Conservation (phyloP, 1,139 yeast genomes). For the Hansenula lynferdii region DNA sequence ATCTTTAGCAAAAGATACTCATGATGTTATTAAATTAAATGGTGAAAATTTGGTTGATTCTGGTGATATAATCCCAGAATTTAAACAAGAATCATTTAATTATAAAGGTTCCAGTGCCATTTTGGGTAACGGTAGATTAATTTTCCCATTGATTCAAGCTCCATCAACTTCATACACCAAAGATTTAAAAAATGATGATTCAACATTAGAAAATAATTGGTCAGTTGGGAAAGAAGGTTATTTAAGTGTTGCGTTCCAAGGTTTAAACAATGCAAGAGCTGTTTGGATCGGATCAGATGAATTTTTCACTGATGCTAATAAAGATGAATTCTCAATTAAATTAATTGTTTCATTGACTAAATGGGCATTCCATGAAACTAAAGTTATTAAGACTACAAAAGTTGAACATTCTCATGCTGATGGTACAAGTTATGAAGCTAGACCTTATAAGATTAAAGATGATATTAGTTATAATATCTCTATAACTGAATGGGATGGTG, state of each 20-base stretch:
- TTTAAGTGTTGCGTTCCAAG: slow-evolving; percentile 79
- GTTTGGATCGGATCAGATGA: slow-evolving; percentile 73
- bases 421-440: slow-evolving; percentile 39
- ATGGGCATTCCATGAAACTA: slow-evolving; percentile 75
- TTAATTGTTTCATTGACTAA: slow-evolving; percentile 41
- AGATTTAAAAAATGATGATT: slow-evolving; percentile 34
- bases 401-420: slow-evolving; percentile 44
- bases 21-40: slow-evolving; percentile 18
- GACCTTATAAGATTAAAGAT: slow-evolving; percentile 69
- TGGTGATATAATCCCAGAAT: slow-evolving; percentile 16
- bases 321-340: slow-evolving; percentile 24
- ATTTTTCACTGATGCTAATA: slow-evolving; percentile 35
- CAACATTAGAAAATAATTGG: slow-evolving; percentile 54
- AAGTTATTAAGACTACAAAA: slow-evolving; percentile 54
- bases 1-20: slow-evolving; percentile 8
- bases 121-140: slow-evolving; percentile 52
- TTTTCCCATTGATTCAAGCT: slow-evolving; percentile 70
- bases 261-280: slow-evolving; percentile 71
- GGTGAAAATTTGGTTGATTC: slow-evolving; percentile 17
- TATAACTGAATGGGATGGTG: slow-evolving; percentile 56
- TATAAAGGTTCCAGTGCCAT: slow-evolving; percentile 50
- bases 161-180: slow-evolving; percentile 59
- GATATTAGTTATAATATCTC: slow-evolving; percentile 60
- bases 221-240: slow-evolving; percentile 78
- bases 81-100: slow-evolving; percentile 19